Conservation (phyloP, 1,284 basidiomycete genomes). For the Marasmius fiardii region DNA sequence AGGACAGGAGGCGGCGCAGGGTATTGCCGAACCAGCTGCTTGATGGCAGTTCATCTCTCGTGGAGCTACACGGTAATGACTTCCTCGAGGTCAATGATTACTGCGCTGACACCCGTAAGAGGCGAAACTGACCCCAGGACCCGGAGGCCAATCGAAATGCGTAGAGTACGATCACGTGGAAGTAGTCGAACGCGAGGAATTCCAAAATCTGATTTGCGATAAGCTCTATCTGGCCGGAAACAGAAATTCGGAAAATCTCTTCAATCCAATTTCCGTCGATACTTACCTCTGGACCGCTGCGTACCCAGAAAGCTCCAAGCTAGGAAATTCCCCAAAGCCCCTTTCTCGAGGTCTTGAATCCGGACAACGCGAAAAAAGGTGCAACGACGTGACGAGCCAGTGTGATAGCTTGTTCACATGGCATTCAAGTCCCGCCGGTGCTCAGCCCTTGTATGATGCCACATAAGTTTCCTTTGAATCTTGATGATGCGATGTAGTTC, state of each 20-base stretch:
- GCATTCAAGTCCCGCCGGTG: background rate
- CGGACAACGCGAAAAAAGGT: no score
- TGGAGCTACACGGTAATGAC: background rate
- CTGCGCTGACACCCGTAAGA: background rate
- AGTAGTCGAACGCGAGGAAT: background rate
- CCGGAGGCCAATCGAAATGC: background rate
- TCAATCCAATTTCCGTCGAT: no score
- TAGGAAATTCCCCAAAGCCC: no score
- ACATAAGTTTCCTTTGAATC: no score
- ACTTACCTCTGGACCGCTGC: no score
- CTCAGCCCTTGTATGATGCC: background rate
- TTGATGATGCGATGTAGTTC: background rate
- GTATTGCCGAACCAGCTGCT: no score
- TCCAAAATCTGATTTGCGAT: no score
- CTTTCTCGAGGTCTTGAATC: background rate
- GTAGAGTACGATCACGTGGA: background rate
- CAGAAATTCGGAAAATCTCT: no score
- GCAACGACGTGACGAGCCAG: no score
- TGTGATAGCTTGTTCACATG: background rate
- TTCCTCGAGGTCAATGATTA: background rate
- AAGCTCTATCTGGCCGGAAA: no score
- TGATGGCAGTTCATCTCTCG: background rate
- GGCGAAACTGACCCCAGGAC: background rate
- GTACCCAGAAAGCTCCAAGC: no score
- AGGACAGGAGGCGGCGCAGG: no score